Percentiles rank a stretch among this genome's conserved stretches.
These are phyloP conservation scores for Phytophthora capsici DNA, from an alignment of 352 stramenopile genomes.

Conservation along the genomic window DNA sequence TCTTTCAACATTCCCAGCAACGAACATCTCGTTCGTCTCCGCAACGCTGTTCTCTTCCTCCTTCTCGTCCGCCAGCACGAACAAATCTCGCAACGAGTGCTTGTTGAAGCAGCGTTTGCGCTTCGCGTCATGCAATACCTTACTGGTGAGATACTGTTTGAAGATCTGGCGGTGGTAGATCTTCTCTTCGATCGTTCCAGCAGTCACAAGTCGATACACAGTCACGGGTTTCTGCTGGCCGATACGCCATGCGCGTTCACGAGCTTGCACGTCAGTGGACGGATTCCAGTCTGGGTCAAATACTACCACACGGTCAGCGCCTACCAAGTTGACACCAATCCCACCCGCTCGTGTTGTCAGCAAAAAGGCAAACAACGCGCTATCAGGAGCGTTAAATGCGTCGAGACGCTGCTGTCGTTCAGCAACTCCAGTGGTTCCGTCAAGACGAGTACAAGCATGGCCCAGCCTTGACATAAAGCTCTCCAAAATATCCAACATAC, in stretches of 20 bases:
- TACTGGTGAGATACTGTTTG: slow-evolving; percentile 98
- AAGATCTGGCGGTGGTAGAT: slow-evolving; percentile 99
- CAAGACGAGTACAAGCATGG: slow-evolving; percentile 95
- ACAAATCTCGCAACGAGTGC: slow-evolving; percentile 96
- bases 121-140: slow-evolving; percentile 96
- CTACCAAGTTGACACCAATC: slow-evolving; percentile 96
- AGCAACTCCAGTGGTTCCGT: slow-evolving; percentile 96
- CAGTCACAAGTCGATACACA: slow-evolving; percentile 94
- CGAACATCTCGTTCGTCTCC: slow-evolving; percentile 94
- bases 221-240: slow-evolving; percentile 88
- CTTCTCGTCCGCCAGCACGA: slow-evolving; percentile 86
- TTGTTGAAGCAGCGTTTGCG: slow-evolving; percentile 97
- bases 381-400: slow-evolving; percentile 94
- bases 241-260: slow-evolving; percentile 97
- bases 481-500: slow-evolving; percentile 99
- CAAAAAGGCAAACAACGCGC: slow-evolving; percentile 79
- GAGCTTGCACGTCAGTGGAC: slow-evolving; percentile 95
- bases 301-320: slow-evolving; percentile 96
- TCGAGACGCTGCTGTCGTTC: slow-evolving; percentile 95
- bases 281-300: slow-evolving; percentile 99
- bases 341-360: slow-evolving; percentile 93
- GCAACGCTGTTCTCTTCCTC: slow-evolving; percentile 68
- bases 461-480: slow-evolving; percentile 84
- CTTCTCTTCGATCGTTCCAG: slow-evolving; percentile 99
- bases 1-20: slow-evolving; percentile 84